These are phyloP conservation scores for Tricholoma saponaceum DNA, from an alignment of 768 basidiomycete genomes.

Conservation along the genomic window DNA sequence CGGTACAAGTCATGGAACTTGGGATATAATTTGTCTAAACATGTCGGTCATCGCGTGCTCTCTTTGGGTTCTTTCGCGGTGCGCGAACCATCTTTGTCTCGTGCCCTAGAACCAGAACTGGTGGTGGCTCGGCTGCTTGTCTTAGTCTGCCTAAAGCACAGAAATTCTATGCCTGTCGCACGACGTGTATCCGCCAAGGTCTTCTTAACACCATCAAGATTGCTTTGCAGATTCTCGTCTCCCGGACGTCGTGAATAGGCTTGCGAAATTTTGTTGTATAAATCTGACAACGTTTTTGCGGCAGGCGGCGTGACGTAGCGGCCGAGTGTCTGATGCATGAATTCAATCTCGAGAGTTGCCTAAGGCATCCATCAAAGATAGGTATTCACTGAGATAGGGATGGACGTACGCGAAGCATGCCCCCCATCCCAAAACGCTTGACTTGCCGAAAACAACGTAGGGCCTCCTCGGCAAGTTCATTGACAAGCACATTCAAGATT, in stretches of 20 bases:
- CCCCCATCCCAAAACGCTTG: conserved; percentile 93
- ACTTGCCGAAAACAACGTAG: conserved; percentile 85
- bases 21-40: not conserved
- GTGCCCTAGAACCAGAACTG: conserved; percentile 11
- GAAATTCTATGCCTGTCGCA: conserved; percentile 90
- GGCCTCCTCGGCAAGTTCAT: conserved; percentile 80
- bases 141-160: conserved; percentile 86
- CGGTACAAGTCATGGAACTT: no score
- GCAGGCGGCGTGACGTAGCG: conserved; percentile 82
- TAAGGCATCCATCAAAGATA: conserved; percentile 26
- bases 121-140: conserved; percentile 19
- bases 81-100: conserved; percentile 16
- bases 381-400: not conserved
- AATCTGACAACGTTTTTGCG: conserved; percentile 79
- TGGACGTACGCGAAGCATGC: conserved; percentile 85
- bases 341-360: conserved; percentile 99
- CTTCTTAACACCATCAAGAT: conserved; percentile 89
- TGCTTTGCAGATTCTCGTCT: conserved; percentile 80
- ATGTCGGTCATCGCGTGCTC: not conserved
- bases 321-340: conserved; percentile 93
- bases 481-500: conserved; percentile 75
- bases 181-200: conserved; percentile 83
- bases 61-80: conserved; percentile 17
- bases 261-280: conserved; percentile 93
- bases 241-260: conserved; percentile 84